Evolutionary conservation across 805 yeast genomes (phyloP).

Genomic region (Kluyveromyces siamensis): DNA sequence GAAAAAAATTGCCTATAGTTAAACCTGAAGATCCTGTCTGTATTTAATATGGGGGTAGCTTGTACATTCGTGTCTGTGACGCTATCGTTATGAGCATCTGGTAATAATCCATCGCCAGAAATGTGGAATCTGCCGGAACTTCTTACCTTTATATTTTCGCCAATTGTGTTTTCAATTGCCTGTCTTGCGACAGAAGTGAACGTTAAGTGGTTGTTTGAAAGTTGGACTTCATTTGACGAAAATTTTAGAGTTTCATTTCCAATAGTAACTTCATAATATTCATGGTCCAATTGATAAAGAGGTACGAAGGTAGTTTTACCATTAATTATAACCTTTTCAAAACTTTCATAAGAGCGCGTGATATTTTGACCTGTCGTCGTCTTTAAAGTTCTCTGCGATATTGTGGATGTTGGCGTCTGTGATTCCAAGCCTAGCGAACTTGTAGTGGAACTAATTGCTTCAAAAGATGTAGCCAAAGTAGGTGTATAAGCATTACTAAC

Average conservation of each 20-base stretch:
- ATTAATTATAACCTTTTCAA: neutral
- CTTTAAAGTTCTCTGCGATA: neutral
- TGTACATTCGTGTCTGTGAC: neutral
- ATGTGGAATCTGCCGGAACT: too few relatives aligned
- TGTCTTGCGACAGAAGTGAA: neutral
- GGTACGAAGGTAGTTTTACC: neutral
- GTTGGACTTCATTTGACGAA: neutral
- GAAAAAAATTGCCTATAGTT: neutral
- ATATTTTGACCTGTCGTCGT: neutral
- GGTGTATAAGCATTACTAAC: neutral
- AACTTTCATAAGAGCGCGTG: constrained; percentile 1
- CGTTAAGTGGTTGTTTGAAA: neutral
- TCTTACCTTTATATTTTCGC: neutral
- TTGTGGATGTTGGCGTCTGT: neutral
- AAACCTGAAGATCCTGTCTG: neutral
- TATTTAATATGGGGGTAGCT: too few relatives aligned
- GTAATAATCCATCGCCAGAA: neutral
- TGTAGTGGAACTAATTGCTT: neutral
- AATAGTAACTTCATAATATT: neutral
- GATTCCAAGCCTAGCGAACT: neutral
- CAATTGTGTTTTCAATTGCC: neutral
- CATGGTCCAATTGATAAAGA: neutral
- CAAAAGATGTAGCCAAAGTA: neutral
- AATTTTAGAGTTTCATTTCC: neutral
- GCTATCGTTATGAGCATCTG: neutral